Evolutionary conservation across 108 stramenopile species (phyloP).

Genomic region (Conticribra weissflogii): DNA sequence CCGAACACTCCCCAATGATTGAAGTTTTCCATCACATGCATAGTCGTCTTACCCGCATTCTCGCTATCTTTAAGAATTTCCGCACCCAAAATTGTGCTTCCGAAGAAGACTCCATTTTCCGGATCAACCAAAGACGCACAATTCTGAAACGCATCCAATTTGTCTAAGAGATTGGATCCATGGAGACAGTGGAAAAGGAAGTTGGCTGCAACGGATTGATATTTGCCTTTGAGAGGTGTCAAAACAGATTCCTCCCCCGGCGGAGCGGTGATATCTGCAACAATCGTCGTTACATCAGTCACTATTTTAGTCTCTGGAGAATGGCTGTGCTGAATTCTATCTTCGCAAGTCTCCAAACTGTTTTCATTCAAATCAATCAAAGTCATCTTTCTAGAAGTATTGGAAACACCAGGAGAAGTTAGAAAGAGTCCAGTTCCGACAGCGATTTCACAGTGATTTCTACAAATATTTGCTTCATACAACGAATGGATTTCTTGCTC

Average conservation of each 20-base stretch:
- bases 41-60: conserved; percentile 9
- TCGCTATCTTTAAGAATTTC: conserved; percentile 29
- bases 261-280: conserved; percentile 9
- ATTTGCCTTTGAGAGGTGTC: conserved; percentile 11
- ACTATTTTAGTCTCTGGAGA: neutral
- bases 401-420: conserved; percentile 2
- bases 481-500: conserved; percentile 25
- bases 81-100: conserved; percentile 34
- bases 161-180: conserved; percentile 25
- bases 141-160: conserved; percentile 25
- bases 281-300: conserved; percentile 5
- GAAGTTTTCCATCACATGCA: conserved; percentile 12
- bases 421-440: conserved; percentile 44
- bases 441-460: conserved; percentile 34
- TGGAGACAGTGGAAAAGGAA: conserved; percentile 46
- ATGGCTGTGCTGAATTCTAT: conserved; percentile 10
- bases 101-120: conserved; percentile 32
- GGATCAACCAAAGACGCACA: conserved; percentile 33
- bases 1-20: conserved; percentile 41
- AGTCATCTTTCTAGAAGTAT: conserved; percentile 6
- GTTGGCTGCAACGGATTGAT: conserved; percentile 34
- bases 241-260: conserved; percentile 4
- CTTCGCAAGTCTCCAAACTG: conserved; percentile 25
- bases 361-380: conserved; percentile 43
- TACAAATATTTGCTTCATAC: conserved; percentile 17